Percentiles rank a stretch among this genome's conserved stretches.
Evolutionary conservation across 176 grass and related monocot species (phyloP).

Genomic region (Otatea glauca): DNA sequence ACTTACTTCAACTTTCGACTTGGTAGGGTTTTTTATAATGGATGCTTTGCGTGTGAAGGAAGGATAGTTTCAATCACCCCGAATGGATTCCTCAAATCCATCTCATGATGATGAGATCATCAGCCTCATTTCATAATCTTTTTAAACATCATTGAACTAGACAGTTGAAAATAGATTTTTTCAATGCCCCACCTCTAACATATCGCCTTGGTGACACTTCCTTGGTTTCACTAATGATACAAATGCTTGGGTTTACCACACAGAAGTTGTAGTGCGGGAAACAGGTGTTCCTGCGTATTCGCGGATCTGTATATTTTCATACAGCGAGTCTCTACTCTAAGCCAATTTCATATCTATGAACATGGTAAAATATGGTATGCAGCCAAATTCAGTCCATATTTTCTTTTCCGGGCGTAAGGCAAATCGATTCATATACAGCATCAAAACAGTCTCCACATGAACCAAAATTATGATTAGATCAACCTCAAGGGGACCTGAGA

Average conservation of each 20-base stretch:
- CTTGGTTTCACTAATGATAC: background rate
- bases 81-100: too few relatives aligned
- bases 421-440: constrained; percentile 44
- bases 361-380: background rate
- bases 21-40: too few relatives aligned
- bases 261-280: background rate
- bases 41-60: too few relatives aligned
- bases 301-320: constrained; percentile 6
- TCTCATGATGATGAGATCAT: too few relatives aligned
- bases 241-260: background rate
- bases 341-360: background rate
- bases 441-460: background rate
- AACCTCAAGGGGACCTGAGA: constrained; percentile 6
- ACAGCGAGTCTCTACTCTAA: background rate
- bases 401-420: constrained; percentile 1
- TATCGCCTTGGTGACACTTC: background rate
- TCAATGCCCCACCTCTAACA: background rate
- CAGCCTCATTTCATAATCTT: too few relatives aligned
- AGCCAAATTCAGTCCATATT: constrained; percentile 15
- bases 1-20: too few relatives aligned
- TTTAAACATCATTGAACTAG: too few relatives aligned
- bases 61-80: too few relatives aligned
- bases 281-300: background rate
- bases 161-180: background rate
- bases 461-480: constrained; percentile 32